Conservation (phyloP, 306 rosid species). For the Rubus idaeus region DNA sequence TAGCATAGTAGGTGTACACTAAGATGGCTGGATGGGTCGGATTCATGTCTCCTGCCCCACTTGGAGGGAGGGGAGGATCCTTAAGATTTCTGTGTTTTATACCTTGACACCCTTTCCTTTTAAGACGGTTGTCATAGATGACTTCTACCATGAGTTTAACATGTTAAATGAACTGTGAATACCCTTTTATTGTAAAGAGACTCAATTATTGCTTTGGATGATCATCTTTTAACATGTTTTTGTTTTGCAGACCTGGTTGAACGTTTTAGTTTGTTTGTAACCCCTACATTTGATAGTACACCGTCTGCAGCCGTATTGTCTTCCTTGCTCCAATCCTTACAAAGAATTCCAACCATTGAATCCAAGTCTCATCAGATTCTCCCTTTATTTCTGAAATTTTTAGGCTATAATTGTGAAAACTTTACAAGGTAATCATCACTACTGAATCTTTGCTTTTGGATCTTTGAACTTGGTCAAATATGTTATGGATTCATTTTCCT, state of each 20-base stretch:
- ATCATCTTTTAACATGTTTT: conserved; percentile 27
- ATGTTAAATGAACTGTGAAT: neutral
- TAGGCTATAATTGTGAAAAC: conserved; percentile 63
- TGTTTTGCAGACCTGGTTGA: conserved; percentile 61
- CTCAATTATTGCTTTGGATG: neutral
- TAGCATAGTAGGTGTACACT: no score
- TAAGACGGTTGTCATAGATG: neutral
- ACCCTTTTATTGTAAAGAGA: neutral
- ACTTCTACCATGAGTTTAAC: neutral
- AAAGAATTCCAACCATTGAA: conserved; percentile 61
- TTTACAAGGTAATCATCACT: conserved; percentile 47
- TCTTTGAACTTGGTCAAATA: neutral
- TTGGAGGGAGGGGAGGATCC: no score
- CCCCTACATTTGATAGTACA: conserved; percentile 55
- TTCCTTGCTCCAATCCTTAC: conserved; percentile 73
- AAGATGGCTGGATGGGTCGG: no score
- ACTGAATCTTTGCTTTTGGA: conserved; percentile 9
- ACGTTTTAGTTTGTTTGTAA: conserved; percentile 46
- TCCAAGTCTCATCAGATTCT: conserved; percentile 58
- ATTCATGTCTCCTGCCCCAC: no score
- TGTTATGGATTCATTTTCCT: conserved; percentile 25
- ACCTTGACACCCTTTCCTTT: neutral
- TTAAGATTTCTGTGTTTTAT: no score
- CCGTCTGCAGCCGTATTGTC: conserved; percentile 57
- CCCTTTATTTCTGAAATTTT: conserved; percentile 68